Percentiles rank a stretch among this genome's conserved stretches.
Conservation (phyloP, 2,329 filamentous ascomycete genomes). For the Pestalotiopsis sp. region DNA sequence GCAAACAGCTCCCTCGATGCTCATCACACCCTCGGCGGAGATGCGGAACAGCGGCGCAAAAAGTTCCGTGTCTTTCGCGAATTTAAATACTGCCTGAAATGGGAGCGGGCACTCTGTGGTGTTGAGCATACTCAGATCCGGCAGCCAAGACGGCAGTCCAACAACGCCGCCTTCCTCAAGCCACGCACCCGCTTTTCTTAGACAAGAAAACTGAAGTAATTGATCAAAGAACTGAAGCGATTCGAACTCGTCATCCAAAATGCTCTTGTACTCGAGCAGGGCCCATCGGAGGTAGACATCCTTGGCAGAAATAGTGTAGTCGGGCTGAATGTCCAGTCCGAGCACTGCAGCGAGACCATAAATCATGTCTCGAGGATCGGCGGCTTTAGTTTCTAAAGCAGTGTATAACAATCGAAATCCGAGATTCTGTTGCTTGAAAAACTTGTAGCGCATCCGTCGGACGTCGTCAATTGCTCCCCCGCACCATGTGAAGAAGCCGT, state of each 20-base stretch:
- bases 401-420: too few relatives aligned
- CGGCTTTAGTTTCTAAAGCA: rapidly evolving
- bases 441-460: too few relatives aligned
- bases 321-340: not conserved
- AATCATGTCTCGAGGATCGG: not conserved
- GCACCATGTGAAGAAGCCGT: too few relatives aligned
- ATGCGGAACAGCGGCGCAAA: not conserved
- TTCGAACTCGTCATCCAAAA: not conserved
- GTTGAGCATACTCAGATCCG: not conserved
- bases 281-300: not conserved
- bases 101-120: not conserved
- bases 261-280: not conserved
- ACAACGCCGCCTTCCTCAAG: not conserved
- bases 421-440: too few relatives aligned
- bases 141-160: not conserved
- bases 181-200: not conserved
- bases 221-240: not conserved
- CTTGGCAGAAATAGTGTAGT: not conserved
- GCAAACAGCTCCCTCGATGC: not conserved
- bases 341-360: not conserved
- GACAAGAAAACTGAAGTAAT: not conserved
- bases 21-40: not conserved
- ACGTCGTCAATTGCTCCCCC: too few relatives aligned
- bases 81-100: not conserved
- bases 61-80: not conserved